Percentiles rank a stretch among this genome's conserved stretches.
Conservation (phyloP, 129 eudicot species). For the Tagetes patula region DNA sequence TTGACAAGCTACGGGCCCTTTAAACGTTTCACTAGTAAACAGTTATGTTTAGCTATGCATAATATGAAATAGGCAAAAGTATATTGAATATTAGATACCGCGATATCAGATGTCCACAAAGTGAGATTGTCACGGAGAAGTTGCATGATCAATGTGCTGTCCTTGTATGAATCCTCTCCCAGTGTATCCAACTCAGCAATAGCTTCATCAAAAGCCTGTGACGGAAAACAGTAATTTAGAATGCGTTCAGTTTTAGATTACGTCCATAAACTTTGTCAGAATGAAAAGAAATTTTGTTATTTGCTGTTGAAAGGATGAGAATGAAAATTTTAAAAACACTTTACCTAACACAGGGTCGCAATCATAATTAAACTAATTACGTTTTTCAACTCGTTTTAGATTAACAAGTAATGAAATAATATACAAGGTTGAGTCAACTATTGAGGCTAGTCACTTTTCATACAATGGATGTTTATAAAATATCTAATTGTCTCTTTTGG, state of each 20-base stretch:
- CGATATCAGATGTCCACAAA: slow-evolving; percentile 83
- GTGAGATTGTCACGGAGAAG: slow-evolving; percentile 92
- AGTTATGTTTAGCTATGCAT: neutral
- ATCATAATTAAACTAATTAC: neutral
- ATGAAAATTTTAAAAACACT: slow-evolving; percentile 5
- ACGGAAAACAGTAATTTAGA: neutral
- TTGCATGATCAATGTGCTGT: slow-evolving; percentile 94
- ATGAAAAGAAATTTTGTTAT: neutral
- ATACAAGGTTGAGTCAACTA: neutral
- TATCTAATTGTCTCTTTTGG: neutral
- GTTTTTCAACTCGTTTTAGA: neutral
- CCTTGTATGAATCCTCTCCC: slow-evolving; percentile 98
- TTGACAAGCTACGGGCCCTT: neutral
- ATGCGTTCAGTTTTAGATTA: neutral
- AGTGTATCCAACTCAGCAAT: slow-evolving; percentile 88
- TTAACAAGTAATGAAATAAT: neutral
- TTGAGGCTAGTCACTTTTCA: neutral
- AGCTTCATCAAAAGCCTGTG: slow-evolving; percentile 96
- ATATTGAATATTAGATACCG: slow-evolving; percentile 38
- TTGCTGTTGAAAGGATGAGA: neutral
- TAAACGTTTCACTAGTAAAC: slow-evolving; percentile 11
- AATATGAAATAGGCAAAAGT: neutral
- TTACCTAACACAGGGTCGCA: neutral
- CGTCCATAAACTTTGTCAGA: neutral
- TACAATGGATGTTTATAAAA: neutral